Evolutionary conservation across 352 stramenopile species (phyloP), one percentile per base, ranked within the genome.

Genomic region (Pythium aristosporum): DNA sequence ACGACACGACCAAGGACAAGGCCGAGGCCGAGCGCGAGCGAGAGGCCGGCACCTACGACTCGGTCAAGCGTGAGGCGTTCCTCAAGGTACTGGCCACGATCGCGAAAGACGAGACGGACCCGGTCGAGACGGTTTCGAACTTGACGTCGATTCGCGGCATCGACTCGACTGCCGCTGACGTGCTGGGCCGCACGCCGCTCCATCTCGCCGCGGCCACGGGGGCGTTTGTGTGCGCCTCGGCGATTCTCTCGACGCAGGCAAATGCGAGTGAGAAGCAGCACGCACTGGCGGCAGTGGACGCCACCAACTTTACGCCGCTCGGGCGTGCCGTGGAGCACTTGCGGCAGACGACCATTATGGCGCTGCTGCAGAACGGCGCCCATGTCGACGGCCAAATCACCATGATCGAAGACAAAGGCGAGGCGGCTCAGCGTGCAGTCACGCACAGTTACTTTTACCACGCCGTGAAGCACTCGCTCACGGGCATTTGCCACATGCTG

Each of bases 401-500:
- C 0, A 56, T 89, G 34, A 34, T 30, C 25, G 1, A 34, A 9
- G 51, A 64, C 21, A 44, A 37, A 15, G 32, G 2, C 5, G 41
- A 59, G 20, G 15, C 11, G 12, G 16, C 25, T 10, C 18, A 50
- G 18, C 0, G n/a, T 30, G 13, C n/a, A 32, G 3, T 18, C 37
- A 76, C 57, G 2, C 58, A 63, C 18, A 91, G 85, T 50, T 90
- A 88, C 68, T 93, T 91, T 51, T 91, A 89, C 56, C 78, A 89
- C 51, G 85, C 85, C 1, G 82, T 93, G 13, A 85, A 77, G 62
- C 68, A 91, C 55, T 77, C 72, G 9, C 71, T 91, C 11, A 85
- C 82, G 1, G 85, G 82, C 6, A 89, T 93, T 21, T 93, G 80
- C 43, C 85, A 93, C 63, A 85, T 93, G 70, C 69, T 93, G 4